These are phyloP conservation scores for Nothomitra cinnamomea DNA, from an alignment of 2,329 filamentous ascomycete genomes.

Conservation along the genomic window DNA sequence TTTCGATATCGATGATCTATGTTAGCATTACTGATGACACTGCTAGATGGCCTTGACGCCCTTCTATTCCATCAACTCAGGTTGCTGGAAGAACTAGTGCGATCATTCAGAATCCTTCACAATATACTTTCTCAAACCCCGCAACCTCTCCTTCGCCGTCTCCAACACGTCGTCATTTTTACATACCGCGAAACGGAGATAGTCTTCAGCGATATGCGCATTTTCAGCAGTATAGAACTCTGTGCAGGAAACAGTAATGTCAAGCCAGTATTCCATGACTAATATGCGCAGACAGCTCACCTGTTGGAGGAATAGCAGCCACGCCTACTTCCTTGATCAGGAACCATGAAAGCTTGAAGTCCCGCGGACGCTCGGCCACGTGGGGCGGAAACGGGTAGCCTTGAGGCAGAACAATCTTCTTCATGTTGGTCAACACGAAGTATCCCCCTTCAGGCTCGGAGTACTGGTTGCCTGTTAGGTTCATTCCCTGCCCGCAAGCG, in stretches of 20 bases:
- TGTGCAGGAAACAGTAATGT: neutral
- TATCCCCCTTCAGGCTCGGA: slow-evolving; percentile 93
- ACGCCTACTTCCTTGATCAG: slow-evolving; percentile 92
- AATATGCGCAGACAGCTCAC: neutral
- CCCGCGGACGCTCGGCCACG: slow-evolving; percentile 68
- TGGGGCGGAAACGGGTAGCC: slow-evolving; percentile 81
- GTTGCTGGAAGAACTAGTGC: no score
- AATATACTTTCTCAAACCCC: slow-evolving; percentile 33
- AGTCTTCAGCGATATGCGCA: slow-evolving; percentile 75
- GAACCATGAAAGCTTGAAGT: slow-evolving; percentile 95
- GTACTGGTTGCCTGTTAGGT: slow-evolving; percentile 31
- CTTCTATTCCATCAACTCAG: no score
- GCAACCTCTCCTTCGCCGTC: slow-evolving; percentile 30
- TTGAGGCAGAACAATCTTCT: slow-evolving; percentile 65
- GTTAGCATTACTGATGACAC: no score
- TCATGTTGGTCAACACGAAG: slow-evolving; percentile 90
- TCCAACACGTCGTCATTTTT: slow-evolving; percentile 69
- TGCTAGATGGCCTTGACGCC: no score
- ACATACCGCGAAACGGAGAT: slow-evolving; percentile 88
- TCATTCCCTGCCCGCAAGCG: neutral
- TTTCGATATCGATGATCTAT: no score
- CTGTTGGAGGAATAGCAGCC: slow-evolving; percentile 85
- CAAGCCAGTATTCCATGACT: neutral
- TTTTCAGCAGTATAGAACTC: slow-evolving; percentile 90
- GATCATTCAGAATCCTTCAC: slow-evolving; percentile 12